Conservation (phyloP, 1,139 yeast genomes). For the Pichia sp. region DNA sequence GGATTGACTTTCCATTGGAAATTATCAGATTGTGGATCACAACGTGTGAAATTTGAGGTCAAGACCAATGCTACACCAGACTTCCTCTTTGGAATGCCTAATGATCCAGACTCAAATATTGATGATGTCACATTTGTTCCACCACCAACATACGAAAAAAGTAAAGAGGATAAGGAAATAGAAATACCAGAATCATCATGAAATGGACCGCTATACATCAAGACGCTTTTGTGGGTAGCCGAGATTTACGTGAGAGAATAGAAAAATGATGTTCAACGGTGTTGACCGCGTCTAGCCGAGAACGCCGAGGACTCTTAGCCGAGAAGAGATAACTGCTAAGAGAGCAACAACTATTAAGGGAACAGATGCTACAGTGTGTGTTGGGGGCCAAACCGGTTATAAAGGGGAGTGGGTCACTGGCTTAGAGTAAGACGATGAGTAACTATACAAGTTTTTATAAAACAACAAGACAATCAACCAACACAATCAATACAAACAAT, state of each 20-base stretch:
- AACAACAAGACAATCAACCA: not conserved
- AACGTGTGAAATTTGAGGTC: constrained; percentile 2
- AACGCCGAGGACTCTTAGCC: not conserved
- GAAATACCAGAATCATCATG: no score
- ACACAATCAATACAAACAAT: constrained; percentile 7
- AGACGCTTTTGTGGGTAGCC: no score
- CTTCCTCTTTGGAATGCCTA: constrained; percentile 4
- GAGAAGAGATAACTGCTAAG: not conserved
- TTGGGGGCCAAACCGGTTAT: no score
- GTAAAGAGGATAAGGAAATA: constrained; percentile 3
- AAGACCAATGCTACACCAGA: constrained; percentile 4
- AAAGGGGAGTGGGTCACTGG: no score
- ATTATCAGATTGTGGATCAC: constrained; percentile 5
- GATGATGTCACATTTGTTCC: not conserved
- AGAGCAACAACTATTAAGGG: not conserved
- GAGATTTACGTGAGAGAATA: no score
- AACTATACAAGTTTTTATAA: no score
- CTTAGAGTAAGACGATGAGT: no score
- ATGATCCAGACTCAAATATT: not conserved
- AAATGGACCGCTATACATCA: no score
- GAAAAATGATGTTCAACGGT: not conserved
- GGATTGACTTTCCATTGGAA: constrained; percentile 2
- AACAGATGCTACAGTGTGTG: no score
- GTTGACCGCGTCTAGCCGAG: not conserved
- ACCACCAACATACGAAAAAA: constrained; percentile 12